Evolutionary conservation across 345 rosid genomes (phyloP).

Genomic region (Gossypium herbaceum): DNA sequence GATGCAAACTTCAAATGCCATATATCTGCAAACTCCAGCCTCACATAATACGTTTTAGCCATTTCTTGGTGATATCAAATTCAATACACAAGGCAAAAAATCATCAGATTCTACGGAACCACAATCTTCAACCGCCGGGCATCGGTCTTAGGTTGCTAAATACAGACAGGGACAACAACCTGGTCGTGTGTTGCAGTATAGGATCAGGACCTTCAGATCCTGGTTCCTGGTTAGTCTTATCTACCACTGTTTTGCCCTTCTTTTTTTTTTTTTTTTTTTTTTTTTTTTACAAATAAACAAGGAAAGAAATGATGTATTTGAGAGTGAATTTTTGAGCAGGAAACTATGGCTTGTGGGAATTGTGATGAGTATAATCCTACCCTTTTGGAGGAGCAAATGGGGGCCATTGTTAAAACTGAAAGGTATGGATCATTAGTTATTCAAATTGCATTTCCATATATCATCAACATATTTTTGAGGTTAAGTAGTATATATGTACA

Average conservation of each 20-base stretch:
- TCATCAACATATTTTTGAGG: too few species aligned
- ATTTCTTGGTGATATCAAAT: background rate
- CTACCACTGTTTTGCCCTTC: background rate
- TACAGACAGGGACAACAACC: background rate
- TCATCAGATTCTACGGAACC: background rate
- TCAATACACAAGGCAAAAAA: background rate
- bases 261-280: background rate
- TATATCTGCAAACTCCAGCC: background rate
- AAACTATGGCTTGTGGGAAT: slow-evolving; percentile 49
- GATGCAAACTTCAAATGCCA: background rate
- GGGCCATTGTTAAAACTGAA: slow-evolving; percentile 35
- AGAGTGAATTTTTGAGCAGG: slow-evolving; percentile 26
- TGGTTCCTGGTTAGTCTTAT: slow-evolving; percentile 13
- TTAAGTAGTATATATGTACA: slow-evolving; percentile 5
- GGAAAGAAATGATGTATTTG: background rate
- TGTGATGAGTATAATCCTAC: slow-evolving; percentile 34
- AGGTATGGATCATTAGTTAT: slow-evolving; percentile 20
- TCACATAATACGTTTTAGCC: background rate
- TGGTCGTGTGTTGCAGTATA: slow-evolving; percentile 4
- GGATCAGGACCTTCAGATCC: slow-evolving; percentile 12
- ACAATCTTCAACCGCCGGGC: background rate
- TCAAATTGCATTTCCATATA: background rate
- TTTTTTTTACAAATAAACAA: background rate
- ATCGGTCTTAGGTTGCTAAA: background rate
- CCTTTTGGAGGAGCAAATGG: slow-evolving; percentile 40